These are phyloP conservation scores for Coniochaeta hoffmannii DNA, from an alignment of 2,329 filamentous ascomycete genomes.

Conservation along the genomic window DNA sequence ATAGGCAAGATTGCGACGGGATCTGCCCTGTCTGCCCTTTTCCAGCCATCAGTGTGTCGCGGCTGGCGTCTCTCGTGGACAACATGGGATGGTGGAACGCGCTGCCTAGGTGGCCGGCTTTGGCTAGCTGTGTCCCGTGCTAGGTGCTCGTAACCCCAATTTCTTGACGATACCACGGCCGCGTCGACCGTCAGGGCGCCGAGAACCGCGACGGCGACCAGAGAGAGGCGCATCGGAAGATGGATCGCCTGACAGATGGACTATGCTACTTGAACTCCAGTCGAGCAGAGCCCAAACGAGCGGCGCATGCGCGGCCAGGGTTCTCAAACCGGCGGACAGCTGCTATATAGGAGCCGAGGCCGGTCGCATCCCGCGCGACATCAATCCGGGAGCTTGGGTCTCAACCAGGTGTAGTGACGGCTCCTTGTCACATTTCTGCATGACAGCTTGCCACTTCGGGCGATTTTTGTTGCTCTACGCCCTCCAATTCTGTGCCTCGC, in stretches of 20 bases:
- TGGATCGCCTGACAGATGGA: too few species aligned
- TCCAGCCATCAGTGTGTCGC: slow-evolving; percentile 17
- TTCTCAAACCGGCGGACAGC: background rate
- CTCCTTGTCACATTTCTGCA: background rate
- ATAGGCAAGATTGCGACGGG: slow-evolving; percentile 16
- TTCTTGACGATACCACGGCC: background rate
- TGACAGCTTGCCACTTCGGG: background rate
- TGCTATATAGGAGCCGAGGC: background rate
- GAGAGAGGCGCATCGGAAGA: background rate
- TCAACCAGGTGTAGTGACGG: background rate
- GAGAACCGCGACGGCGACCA: background rate
- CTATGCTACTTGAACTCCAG: too few species aligned
- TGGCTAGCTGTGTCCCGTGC: background rate
- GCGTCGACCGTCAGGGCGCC: background rate
- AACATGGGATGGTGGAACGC: slow-evolving; percentile 13
- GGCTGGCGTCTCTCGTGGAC: slow-evolving; percentile 23
- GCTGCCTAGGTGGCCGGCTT: background rate
- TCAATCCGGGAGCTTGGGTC: background rate
- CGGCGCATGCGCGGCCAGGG: background rate
- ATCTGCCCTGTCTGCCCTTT: slow-evolving; percentile 15
- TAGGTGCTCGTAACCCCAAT: background rate
- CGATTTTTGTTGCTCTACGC: too few species aligned
- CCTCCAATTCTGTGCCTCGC: too few species aligned
- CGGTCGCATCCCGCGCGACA: background rate
- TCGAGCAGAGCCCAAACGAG: too few species aligned